Evolutionary conservation across 106 monocot species (phyloP), one percentile per base, ranked within the genome.

Genomic region (Allium fistulosum): DNA sequence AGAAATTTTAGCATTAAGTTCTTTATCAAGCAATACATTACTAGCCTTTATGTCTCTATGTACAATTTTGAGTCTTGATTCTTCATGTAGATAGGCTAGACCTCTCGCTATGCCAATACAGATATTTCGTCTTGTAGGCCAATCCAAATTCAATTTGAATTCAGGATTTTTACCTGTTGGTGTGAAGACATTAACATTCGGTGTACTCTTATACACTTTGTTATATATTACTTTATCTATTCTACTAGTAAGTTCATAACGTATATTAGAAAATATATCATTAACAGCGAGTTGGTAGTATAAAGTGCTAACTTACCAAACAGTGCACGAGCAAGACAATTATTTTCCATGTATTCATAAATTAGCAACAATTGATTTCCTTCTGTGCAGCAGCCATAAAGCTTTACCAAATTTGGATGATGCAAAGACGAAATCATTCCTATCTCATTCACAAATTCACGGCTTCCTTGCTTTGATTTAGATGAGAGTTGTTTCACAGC

Each of bases 281-380:
- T 65, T 15, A 15, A 17, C 11, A 18, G 49, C 58, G 67, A 67
- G 46, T 17, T 14, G 11, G 7, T 14, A 63, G 46, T 63, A 14
- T 47, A n/a, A n/a, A 26, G 28, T 10, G 1, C 3, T 27, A 46
- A n/a, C 59, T 72, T 72, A 88, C 88, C 82, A 53, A 82, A 84
- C 22, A 88, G 79, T 68, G 84, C 81, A 63, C 73, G 75, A 4
- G 88, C 81, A 62, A 88, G 88, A 65, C 81, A 81, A 63, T 88
- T 88, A 51, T 88, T 84, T 73, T 88, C 78, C 88, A 88, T 79
- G 48, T 84, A 88, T 61, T 88, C 88, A 58, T 88, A 88, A 47
- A 88, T 57, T 11, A 88, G 63, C 64, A 81, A 71, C 47, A 84
- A 62, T 50, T 88, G 88, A 72, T 85, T 84, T 26, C 81, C 84